A percentile compares a stretch with the other conserved stretches of the same genome.
Evolutionary conservation across 1,284 basidiomycete genomes (phyloP).

Genomic region (Inonotus hispidus): DNA sequence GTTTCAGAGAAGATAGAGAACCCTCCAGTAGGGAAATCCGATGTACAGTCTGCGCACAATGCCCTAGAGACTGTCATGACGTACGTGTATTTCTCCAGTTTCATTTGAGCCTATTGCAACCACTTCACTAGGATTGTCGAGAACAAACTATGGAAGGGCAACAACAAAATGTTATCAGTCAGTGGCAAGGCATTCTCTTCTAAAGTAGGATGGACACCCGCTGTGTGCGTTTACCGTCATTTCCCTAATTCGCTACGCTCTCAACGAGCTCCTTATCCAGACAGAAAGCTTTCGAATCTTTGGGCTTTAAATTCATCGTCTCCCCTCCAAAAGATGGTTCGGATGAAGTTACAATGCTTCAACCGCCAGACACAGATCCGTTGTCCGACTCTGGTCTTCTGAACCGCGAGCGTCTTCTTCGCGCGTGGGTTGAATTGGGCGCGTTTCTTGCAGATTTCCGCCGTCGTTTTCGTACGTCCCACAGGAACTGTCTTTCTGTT

Average conservation of each 20-base stretch:
- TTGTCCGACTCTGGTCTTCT: conserved; percentile 39
- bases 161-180: conserved; percentile 52
- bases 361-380: conserved; percentile 50
- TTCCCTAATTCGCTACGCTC: neutral
- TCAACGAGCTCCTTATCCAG: conserved; percentile 24
- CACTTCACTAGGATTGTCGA: conserved; percentile 51
- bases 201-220: conserved; percentile 62
- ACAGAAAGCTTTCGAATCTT: conserved; percentile 48
- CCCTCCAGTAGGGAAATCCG: conserved; percentile 36
- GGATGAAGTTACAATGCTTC: conserved; percentile 34
- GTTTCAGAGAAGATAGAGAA: conserved; percentile 38
- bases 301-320: conserved; percentile 41
- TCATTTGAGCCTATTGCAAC: conserved; percentile 16
- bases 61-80: conserved; percentile 62
- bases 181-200: conserved; percentile 47
- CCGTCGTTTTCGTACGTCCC: conserved; percentile 40
- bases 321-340: conserved; percentile 20
- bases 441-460: conserved; percentile 60
- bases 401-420: conserved; percentile 55
- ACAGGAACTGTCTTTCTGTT: too few relatives aligned
- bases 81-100: conserved; percentile 34
- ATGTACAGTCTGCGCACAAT: conserved; percentile 45
- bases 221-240: conserved; percentile 41
- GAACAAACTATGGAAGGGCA: conserved; percentile 67
- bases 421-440: conserved; percentile 70